phyloP scores from a whole-genome alignment of 31 red algal genomes.

The Endocladia muricata region DNA sequence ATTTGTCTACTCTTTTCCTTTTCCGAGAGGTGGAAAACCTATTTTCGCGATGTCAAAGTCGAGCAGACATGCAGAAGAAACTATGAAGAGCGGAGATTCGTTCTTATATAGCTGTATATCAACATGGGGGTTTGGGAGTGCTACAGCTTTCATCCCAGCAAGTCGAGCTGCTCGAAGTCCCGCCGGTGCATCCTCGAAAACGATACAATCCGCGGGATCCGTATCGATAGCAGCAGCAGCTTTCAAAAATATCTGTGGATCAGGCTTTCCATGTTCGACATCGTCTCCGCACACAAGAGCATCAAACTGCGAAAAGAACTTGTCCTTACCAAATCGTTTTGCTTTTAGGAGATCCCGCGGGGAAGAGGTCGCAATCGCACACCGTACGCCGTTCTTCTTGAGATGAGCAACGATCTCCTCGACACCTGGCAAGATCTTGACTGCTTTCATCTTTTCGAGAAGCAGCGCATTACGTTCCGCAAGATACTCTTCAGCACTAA shows the following conservation, averaged over 20 bases:
- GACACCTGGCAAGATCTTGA: constrained; percentile 66
- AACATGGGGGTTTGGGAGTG: constrained; percentile 59
- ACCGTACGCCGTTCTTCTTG: constrained; percentile 37
- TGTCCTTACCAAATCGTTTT: constrained; percentile 62
- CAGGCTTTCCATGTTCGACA: constrained; percentile 71
- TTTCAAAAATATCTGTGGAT: constrained; percentile 76
- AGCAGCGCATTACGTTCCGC: constrained; percentile 57
- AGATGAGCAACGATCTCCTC: constrained; percentile 46
- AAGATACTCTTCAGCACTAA: constrained; percentile 60
- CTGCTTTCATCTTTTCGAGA: constrained; percentile 45
- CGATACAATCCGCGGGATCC: constrained; percentile 63
- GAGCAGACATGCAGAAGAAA: constrained; percentile 42
- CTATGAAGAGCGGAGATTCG: constrained; percentile 25
- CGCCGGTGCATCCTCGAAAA: constrained; percentile 84
- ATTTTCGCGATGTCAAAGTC: constrained; percentile 51
- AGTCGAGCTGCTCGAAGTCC: constrained; percentile 61
- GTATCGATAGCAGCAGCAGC: constrained; percentile 60
- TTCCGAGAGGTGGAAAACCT: constrained; percentile 50
- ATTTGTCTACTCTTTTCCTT: too few relatives aligned
- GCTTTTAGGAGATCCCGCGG: constrained; percentile 56
- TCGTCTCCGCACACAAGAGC: constrained; percentile 62
- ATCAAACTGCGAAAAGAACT: constrained; percentile 70
- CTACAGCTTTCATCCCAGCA: constrained; percentile 80
- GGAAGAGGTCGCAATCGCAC: constrained; percentile 81
- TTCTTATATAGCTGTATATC: constrained; percentile 55